Evolutionary conservation across 2,329 filamentous ascomycete species (phyloP).

Genomic region (Epichloe hybrida): DNA sequence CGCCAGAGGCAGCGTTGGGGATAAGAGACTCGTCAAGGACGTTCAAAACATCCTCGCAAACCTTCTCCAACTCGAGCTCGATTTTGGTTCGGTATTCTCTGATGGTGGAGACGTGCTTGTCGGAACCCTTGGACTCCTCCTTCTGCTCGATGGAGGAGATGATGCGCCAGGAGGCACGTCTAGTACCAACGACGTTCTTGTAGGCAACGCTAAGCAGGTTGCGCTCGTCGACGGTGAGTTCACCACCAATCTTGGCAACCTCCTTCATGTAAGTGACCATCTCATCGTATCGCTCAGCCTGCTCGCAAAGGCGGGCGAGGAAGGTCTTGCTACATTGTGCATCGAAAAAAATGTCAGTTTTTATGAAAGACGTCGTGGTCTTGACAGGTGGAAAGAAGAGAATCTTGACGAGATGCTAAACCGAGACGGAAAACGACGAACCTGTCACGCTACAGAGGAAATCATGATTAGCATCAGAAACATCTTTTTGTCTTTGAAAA

Average conservation of each 20-base stretch:
- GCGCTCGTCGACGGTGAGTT: conserved; percentile 90
- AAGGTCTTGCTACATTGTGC: conserved; percentile 76
- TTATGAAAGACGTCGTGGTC: conserved; percentile 8
- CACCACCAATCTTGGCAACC: conserved; percentile 76
- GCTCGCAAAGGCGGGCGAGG: conserved; percentile 98
- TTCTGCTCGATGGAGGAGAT: conserved; percentile 99
- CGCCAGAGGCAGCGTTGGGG: conserved; percentile 87
- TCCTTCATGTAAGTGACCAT: conserved; percentile 99
- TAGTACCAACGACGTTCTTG: conserved; percentile 98
- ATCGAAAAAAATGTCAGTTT: conserved; percentile 13
- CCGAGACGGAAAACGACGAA: conserved; percentile 27
- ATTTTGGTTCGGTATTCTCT: conserved; percentile 98
- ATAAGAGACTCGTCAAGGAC: conserved; percentile 89
- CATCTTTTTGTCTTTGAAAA: neutral
- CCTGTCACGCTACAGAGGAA: conserved; percentile 50
- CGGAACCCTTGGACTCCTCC: conserved; percentile 96
- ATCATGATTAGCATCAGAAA: conserved; percentile 22
- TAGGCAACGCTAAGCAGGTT: conserved; percentile 98
- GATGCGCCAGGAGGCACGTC: conserved; percentile 98
- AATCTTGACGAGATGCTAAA: conserved; percentile 7
- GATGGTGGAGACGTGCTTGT: conserved; percentile 89
- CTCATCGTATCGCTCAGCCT: conserved; percentile 99
- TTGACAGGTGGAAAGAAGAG: conserved; percentile 4
- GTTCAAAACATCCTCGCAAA: conserved; percentile 95
- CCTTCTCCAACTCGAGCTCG: conserved; percentile 90